These are phyloP conservation scores for Aspergillus campestris DNA, from an alignment of 495 filamentous ascomycete genomes.

Conservation along the genomic window DNA sequence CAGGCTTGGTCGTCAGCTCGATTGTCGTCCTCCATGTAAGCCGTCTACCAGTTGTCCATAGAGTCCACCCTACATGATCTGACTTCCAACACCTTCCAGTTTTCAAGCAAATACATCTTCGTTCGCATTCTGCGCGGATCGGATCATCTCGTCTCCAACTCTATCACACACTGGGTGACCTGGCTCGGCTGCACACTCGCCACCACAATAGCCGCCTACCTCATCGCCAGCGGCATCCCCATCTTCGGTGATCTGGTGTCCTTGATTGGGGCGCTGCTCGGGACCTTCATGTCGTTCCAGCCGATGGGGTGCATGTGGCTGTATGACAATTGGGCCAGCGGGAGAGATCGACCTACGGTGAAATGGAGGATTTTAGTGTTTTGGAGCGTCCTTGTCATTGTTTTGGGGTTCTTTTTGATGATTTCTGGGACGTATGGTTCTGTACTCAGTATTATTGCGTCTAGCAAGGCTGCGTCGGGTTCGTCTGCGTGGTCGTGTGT, in stretches of 20 bases:
- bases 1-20: constrained; percentile 25
- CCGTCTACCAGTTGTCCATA: constrained; percentile 44
- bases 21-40: constrained; percentile 5
- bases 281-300: constrained; percentile 16
- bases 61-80: too few species aligned
- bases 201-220: constrained; percentile 15
- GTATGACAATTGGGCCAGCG: constrained; percentile 31
- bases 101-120: constrained; percentile 27
- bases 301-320: constrained; percentile 24
- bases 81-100: too few species aligned
- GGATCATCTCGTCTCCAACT: constrained; percentile 21
- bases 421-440: constrained; percentile 47
- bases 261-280: constrained; percentile 47
- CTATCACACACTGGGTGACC: constrained; percentile 21
- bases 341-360: background rate
- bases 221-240: constrained; percentile 28
- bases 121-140: constrained; percentile 28
- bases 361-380: constrained; percentile 4
- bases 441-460: constrained; percentile 40
- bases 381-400: constrained; percentile 10
- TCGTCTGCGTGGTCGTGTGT: constrained; percentile 10
- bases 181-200: constrained; percentile 26
- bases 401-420: constrained; percentile 32
- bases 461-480: constrained; percentile 14
- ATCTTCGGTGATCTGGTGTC: constrained; percentile 41